Base-by-base conservation (phyloP, 768 basidiomycete species). In the Strobilomyces echinocephalus region DNA sequence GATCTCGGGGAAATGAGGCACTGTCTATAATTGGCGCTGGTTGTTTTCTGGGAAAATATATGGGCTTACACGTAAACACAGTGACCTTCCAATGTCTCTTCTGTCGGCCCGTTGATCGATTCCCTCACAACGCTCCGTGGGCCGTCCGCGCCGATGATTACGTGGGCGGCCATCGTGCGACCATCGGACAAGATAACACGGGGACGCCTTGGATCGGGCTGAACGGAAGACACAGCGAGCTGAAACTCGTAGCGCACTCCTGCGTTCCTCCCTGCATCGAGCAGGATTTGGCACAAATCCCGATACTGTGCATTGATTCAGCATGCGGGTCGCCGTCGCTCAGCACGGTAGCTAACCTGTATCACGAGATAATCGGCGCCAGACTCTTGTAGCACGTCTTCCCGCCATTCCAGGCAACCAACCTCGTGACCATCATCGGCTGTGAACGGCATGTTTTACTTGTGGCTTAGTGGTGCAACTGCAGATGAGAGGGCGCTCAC, bases 141-240 rank as follows among this genome's bases (percentile, higher is more conserved):
- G 12, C 85, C 85, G 63, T 87, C 85, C 3, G 85, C 84, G 26
- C 80, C 84, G 16, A 86, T 74, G 46, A 86, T 68, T 33, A 85
- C 67, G 61, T 86, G 83, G 5, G 78, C 79, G 5, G 60, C 49
- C 18, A 84, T 54, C 9, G 64, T 66, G 47, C 79, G 75, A 21
- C 82, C 83, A 41, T 68, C 72, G 14, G 73, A 73, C 16, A 76
- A 60, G 3, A 65, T 62, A 3, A 77, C 68, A 5, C 68, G 62
- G 4, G 68, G 65, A 2, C 55, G 55, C 28, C 52, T 52, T 28
- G 69, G 58, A 15, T 73, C 68, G 9, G 70, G 57, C 16, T 64
- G 62, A 10, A 78, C 71, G 7, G 56, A 58, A 7, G 53, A 56
- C 44, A 79, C 78, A 15, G 68, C 58, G 18, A 71, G 55, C 58